Evolutionary conservation across 805 yeast genomes (phyloP), one percentile per base, ranked within the genome.

Genomic region (Blastobotrys chiropterorum): DNA sequence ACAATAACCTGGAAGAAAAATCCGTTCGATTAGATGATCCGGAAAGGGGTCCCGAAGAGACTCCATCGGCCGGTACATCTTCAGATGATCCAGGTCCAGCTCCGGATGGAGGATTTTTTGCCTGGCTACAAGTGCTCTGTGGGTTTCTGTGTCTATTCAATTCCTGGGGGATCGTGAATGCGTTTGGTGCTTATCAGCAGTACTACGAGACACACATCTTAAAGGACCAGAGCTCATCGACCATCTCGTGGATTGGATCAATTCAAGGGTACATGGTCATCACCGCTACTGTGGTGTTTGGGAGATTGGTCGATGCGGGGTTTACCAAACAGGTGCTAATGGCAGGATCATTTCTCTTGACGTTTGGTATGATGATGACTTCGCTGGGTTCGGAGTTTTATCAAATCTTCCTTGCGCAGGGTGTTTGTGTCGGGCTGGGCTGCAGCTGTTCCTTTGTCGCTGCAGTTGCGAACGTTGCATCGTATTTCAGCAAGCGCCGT

Each of bases 361-460:
- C 60, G 4, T 56, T 61, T 15, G 67, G 67, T 0, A 53, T 67
- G 47, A 66, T 68, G 68, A 62, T 67, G 58, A 56, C 66, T 4
- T 60, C 67, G 4, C 48, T 67, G 39, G 72, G 77, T 46, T 62
- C 64, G 2, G 60, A 69, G 14, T 67, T 73, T 11, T 76, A 72
- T 61, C 84, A 80, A 52, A 73, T 81, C 52, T 67, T 81, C 40
- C 62, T 81, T 6, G 71, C 79, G 11, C 80, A 78, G 64, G 77
- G 84, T 16, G 59, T 77, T 7, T 73, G 77, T 6, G 60, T 73
- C 41, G 79, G 80, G 0, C 51, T 76, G 1, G 82, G 81, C 0
- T 63, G 69, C 16, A 69, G 74, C 3, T 53, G 73, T 51, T 62
- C 72, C 39, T 74, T 76, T 67, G 65, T 73, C 3, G 73, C 79